Evolutionary conservation across 768 basidiomycete species (phyloP).

Genomic region (Pisolithus tinctorius): DNA sequence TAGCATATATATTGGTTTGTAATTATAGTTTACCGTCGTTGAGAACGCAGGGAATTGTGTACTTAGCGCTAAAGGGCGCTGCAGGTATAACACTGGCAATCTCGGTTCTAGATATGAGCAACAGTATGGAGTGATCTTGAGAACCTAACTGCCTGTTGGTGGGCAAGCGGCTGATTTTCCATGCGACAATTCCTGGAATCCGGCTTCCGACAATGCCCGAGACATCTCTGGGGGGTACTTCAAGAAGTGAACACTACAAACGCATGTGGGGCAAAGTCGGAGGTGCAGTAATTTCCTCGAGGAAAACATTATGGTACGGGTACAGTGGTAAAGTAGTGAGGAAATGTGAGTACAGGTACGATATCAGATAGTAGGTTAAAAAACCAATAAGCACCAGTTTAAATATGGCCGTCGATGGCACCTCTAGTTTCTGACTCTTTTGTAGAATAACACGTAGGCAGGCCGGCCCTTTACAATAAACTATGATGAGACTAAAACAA

Average conservation of each 20-base stretch:
- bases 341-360: conserved; percentile 11
- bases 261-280: too few relatives aligned
- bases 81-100: too few relatives aligned
- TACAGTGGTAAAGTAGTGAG: conserved; percentile 25
- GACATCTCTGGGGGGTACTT: too few relatives aligned
- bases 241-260: too few relatives aligned
- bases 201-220: too few relatives aligned
- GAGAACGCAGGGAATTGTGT: too few relatives aligned
- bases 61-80: too few relatives aligned
- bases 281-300: not conserved
- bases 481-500: conserved; percentile 13
- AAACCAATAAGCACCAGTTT: conserved; percentile 7
- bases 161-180: too few relatives aligned
- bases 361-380: conserved; percentile 13
- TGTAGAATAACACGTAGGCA: conserved; percentile 82
- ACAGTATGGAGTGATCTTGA: too few relatives aligned
- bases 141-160: too few relatives aligned
- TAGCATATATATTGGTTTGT: not conserved
- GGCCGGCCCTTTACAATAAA: conserved; percentile 43
- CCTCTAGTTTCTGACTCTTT: conserved; percentile 38
- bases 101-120: too few relatives aligned
- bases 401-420: not conserved
- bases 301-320: conserved; percentile 14
- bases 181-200: too few relatives aligned
- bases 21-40: not conserved